Conservation (phyloP, 2,329 filamentous ascomycete genomes). For the Aspergillus hortae region DNA sequence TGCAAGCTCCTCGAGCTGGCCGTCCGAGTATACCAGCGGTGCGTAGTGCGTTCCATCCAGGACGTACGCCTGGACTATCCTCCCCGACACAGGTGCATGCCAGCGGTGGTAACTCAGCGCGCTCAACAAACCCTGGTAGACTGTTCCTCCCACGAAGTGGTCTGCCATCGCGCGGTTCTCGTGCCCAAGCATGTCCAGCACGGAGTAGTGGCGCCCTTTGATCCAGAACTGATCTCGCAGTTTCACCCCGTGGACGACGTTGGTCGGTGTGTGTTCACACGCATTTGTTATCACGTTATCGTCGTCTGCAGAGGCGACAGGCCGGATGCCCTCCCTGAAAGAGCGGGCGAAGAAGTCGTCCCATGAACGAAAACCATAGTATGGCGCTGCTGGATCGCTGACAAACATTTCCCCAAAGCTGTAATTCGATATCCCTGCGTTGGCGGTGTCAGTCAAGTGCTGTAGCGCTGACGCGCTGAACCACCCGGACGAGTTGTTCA, state of each 20-base stretch:
- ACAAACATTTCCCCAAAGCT: neutral
- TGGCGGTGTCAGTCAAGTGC: neutral
- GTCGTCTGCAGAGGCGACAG: neutral
- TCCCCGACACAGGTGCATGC: neutral
- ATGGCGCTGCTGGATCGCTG: neutral
- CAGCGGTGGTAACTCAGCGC: neutral
- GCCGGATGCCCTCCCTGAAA: neutral
- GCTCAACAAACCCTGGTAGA: neutral
- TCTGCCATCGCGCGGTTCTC: neutral
- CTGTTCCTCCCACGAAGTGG: neutral
- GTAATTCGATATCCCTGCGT: neutral
- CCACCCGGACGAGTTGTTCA: neutral
- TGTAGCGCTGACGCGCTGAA: neutral
- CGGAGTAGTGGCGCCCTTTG: neutral
- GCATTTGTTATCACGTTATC: neutral
- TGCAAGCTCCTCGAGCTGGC: neutral
- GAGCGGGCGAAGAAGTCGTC: slow-evolving; percentile 3
- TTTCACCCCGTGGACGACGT: neutral
- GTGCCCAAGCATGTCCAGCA: neutral
- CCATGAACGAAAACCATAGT: slow-evolving; percentile 1
- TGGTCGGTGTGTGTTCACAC: neutral
- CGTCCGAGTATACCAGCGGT: neutral
- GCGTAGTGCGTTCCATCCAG: neutral
- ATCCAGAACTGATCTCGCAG: neutral
- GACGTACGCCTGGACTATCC: neutral